Evolutionary conservation across 257 asterid species (phyloP), one percentile per base, ranked within the genome.

Genomic region (Nicotiana obtusifolia): DNA sequence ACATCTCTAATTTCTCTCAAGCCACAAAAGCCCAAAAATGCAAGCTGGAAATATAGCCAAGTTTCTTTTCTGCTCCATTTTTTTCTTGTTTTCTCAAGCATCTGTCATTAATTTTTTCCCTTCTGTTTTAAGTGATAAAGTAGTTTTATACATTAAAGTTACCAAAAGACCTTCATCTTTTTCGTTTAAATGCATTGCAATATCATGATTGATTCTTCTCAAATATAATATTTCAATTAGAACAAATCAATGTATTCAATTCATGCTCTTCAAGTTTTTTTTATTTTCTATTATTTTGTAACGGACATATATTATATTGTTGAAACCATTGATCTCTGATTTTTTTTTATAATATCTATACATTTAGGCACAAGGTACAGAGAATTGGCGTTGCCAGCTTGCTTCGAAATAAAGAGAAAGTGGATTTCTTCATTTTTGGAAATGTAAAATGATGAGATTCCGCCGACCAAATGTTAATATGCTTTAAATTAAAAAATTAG

Each of bases 391-490:
- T 44, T 44, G 78, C 78, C 78, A 22, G 60, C 60, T 71, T 71
- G 60, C 78, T 20, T 44, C 59, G 19, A 22, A 4, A 35, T 71
- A 44, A 44, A 44, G 78, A 71, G 60, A 71, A 44, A 44, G 78
- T 71, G 60, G 22, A 22, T 44, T 31, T 33, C 59, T 44, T 71
- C 35, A 20, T 41, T 22, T 44, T 3, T 71, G 59, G 78, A 26
- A 71, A 71, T 41, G 78, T 35, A 71, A 44, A 71, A 71, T 71
- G 78, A 44, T 71, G 78, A 44, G n/a, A 41, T 41, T 37, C 47
- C 14, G 30, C 6, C 35, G 20, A 13, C 47, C 47, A 37, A 37
- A 7, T 71, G 78, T 22, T 69, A 44, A 22, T 13, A 7, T 71
- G 20, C 59, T 71, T 71, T 71, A 41, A 14, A 7, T 68, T 44